Base-by-base conservation (phyloP, 2,329 filamentous ascomycete species). In the Fusarium sp. region DNA sequence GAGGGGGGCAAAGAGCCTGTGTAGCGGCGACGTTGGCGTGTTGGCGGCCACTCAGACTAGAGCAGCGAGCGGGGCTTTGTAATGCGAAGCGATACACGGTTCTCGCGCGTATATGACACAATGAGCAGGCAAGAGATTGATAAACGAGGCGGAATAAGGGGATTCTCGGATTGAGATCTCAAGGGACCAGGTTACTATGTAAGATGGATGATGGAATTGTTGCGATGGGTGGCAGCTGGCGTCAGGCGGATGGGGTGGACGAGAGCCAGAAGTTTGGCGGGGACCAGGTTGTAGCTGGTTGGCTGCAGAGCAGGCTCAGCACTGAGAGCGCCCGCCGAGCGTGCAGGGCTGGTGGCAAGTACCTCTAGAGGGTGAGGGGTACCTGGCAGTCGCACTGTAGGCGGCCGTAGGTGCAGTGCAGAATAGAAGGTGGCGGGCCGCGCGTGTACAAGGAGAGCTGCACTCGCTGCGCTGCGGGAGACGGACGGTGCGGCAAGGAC, bases 151-250 rank as follows among this genome's bases (percentile, higher is more conserved):
- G 54, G 13, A 60, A 65, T 35, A 72, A 73, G 29, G 63, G 42
- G 47, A 50, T 69, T 74, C 72, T 73, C 70, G 67, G 70, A 74
- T 76, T 76, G 67, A 65, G 64, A 70, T 64, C 66, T 68, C 66
- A 71, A 72, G 50, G 50, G 62, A 65, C 66, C 61, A 72, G 67
- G 68, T 60, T 72, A 62, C 67, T 72, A 74, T 62, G 71, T 72
- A 77, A 63, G 73, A 75, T 69, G 72, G 67, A 77, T 78, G 76
- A 76, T 76, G 74, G 66, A 77, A 77, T 75, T 40, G 70, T 47
- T 67, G 74, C 70, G 66, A 56, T 56, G 38, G 57, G 59, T 62
- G 58, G 42, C 67, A 60, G 64, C 63, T 72, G 67, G 70, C 60
- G 65, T 75, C 69, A 76, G 72, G 67, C 70, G 70, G 74, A 73